phyloP scores from a whole-genome alignment of 768 basidiomycete genomes.

The Podaxis sp. region DNA sequence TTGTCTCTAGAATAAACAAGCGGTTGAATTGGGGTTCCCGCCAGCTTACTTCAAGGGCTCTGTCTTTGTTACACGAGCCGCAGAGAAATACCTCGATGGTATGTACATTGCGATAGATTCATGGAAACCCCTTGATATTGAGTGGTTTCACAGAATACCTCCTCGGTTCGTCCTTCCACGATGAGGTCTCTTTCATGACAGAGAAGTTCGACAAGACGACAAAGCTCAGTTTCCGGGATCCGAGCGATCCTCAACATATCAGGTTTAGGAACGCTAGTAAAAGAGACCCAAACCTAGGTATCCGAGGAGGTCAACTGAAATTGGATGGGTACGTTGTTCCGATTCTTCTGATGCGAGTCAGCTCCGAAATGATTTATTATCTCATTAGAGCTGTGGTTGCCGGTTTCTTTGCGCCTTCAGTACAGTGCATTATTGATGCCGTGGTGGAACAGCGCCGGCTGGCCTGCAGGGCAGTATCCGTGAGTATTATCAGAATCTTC shows the following conservation, averaged over 20 bases:
- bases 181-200: conserved; percentile 40
- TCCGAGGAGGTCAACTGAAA: conserved; percentile 45
- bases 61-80: conserved; percentile 39
- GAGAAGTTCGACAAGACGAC: conserved; percentile 46
- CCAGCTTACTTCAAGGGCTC: conserved; percentile 45
- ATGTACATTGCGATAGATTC: not conserved
- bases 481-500: not conserved
- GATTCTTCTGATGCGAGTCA: not conserved
- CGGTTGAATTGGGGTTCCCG: too few species aligned
- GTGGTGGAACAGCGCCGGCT: conserved; percentile 17
- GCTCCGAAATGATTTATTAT: too few species aligned
- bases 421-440: conserved; percentile 23
- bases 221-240: conserved; percentile 41
- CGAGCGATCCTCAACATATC: conserved; percentile 41
- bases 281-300: conserved; percentile 35
- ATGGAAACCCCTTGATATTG: not conserved
- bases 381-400: conserved; percentile 16
- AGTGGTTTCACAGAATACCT: conserved; percentile 30
- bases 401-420: conserved; percentile 26
- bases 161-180: conserved; percentile 33
- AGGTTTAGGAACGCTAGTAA: conserved; percentile 44
- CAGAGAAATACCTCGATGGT: conserved; percentile 34
- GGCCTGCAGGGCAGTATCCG: not conserved
- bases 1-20: not conserved
- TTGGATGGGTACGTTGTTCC: conserved; percentile 30